phyloP scores from a whole-genome alignment of 306 rosid species.

The Lathyrus tuberosus region DNA sequence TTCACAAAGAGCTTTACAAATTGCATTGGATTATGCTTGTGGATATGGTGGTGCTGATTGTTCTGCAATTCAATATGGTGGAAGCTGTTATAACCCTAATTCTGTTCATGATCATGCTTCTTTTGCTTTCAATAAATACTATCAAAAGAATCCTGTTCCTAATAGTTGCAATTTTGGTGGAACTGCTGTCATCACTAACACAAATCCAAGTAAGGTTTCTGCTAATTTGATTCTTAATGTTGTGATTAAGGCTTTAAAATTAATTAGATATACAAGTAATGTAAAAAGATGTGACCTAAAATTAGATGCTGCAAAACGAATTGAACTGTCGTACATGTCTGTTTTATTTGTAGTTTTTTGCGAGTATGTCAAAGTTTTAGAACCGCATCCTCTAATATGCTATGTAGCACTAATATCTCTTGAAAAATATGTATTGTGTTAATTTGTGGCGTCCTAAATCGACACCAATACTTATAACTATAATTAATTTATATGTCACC shows the following conservation, averaged over 20 bases:
- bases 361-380: too few relatives aligned
- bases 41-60: conserved; percentile 74
- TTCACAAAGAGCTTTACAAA: conserved; percentile 57
- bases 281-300: too few relatives aligned
- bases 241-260: neutral
- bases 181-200: conserved; percentile 68
- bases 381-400: too few relatives aligned
- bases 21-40: conserved; percentile 85
- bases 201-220: conserved; percentile 68
- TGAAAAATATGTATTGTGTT: too few relatives aligned
- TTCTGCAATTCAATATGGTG: conserved; percentile 62
- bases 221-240: neutral
- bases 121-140: conserved; percentile 71
- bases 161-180: conserved; percentile 85
- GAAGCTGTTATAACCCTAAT: conserved; percentile 66
- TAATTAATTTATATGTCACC: too few relatives aligned
- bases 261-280: too few relatives aligned
- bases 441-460: too few relatives aligned
- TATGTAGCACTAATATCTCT: too few relatives aligned
- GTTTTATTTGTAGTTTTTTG: too few relatives aligned
- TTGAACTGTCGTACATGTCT: too few relatives aligned
- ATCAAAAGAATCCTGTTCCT: conserved; percentile 72
- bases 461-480: too few relatives aligned
- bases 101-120: conserved; percentile 66
- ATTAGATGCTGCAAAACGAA: too few relatives aligned